phyloP scores from a whole-genome alignment of 257 asterid genomes.

The Nicotiana undulata region DNA sequence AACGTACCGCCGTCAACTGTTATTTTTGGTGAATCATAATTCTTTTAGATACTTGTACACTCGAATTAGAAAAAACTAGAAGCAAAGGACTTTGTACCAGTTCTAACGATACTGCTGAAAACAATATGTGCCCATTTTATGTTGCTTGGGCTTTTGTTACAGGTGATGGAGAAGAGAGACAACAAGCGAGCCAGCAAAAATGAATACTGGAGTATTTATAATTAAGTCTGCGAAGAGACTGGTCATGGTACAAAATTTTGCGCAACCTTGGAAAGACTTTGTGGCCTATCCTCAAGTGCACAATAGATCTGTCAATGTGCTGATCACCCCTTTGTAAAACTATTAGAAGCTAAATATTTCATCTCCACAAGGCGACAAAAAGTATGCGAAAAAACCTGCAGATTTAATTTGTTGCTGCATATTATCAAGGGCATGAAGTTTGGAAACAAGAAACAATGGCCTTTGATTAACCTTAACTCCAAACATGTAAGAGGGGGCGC shows the following conservation, averaged over 20 bases:
- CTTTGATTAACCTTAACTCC: neutral
- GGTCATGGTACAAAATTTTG: neutral
- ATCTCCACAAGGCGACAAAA: neutral
- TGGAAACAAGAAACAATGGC: neutral
- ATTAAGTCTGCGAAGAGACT: neutral
- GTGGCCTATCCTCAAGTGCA: neutral
- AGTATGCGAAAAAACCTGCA: neutral
- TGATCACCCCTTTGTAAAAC: neutral
- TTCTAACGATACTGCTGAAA: neutral
- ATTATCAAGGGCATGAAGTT: neutral
- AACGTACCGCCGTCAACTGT: too few relatives aligned
- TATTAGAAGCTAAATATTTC: neutral
- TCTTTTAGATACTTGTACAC: too few relatives aligned
- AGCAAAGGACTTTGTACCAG: neutral
- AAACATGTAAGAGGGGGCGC: neutral
- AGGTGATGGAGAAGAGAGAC: neutral
- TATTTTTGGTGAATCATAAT: too few relatives aligned
- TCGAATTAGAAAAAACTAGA: too few relatives aligned
- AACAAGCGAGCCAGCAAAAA: neutral
- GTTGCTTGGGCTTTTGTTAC: neutral
- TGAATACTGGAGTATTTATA: neutral
- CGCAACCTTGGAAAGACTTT: neutral
- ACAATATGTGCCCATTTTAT: neutral
- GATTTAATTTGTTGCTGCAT: neutral
- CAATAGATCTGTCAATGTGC: neutral